Evolutionary conservation across 2,329 filamentous ascomycete species (phyloP).

Genomic region (Phyllosticta citriasiana): DNA sequence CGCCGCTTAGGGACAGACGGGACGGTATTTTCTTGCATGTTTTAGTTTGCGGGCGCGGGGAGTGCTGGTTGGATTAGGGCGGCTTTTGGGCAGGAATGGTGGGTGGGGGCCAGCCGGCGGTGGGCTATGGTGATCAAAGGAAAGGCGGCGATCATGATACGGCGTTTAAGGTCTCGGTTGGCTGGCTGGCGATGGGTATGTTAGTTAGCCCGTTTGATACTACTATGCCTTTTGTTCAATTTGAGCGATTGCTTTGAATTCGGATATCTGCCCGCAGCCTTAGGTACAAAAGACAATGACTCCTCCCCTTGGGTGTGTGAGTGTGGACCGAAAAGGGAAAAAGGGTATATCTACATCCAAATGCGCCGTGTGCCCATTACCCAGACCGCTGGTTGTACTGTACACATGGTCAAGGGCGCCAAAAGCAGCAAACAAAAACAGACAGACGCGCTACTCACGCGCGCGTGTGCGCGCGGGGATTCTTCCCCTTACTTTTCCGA

Average conservation of each 20-base stretch:
- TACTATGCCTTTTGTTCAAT: not conserved
- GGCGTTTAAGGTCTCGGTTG: not conserved
- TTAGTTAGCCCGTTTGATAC: not conserved
- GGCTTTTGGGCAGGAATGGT: not conserved
- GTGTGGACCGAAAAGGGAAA: not conserved
- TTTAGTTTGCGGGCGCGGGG: not conserved
- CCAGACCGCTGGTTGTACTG: not conserved
- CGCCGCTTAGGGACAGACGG: not conserved
- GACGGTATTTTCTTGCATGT: not conserved
- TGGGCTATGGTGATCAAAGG: not conserved
- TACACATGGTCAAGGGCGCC: not conserved
- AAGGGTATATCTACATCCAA: not conserved
- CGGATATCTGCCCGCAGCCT: not conserved
- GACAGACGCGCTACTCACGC: not conserved
- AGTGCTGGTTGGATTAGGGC: not conserved
- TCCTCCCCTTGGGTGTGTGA: not conserved
- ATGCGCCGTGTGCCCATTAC: not conserved
- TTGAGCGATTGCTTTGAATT: not conserved
- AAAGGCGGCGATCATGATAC: not conserved
- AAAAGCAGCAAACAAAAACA: not conserved
- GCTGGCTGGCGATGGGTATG: not conserved
- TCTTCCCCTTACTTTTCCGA: conserved; percentile 10
- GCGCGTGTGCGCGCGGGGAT: not conserved
- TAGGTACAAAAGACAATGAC: not conserved
- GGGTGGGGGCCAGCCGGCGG: no score